Evolutionary conservation across 306 rosid species (phyloP), one percentile per base, ranked within the genome.

Genomic region (Hippophae gyantsensis): DNA sequence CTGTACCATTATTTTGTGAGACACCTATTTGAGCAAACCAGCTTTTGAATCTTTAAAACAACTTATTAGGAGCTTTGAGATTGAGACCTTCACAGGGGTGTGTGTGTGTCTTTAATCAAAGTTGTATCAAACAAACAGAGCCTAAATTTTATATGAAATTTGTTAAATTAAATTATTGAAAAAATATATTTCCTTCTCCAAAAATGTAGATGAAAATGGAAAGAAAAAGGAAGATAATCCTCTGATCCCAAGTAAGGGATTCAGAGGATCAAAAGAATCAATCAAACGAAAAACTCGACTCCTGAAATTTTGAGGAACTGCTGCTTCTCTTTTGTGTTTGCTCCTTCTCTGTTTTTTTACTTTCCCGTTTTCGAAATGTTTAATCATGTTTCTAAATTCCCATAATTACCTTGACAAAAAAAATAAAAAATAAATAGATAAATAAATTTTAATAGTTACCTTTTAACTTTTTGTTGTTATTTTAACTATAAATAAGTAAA

Each of bases 231-330:
- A 56, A 23, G 67, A 43, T 58, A 86, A 78, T 69, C 68, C 95
- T 79, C 95, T 83, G 89, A 83, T 58, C 69, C 95, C 85, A 60
- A 12, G 2, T 49, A 51, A 63, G 80, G 86, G 86, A 83, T 66
- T 72, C 96, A 85, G 89, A 85, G 96, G 81, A 83, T 70, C 88
- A 68, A 63, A 32, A 32, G 38, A 32, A 32, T 32, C 4, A 32
- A 32, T 2, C 38, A 32, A 4, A 32, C 38, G 5, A 32, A 32
- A 32, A 32, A 32, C 0, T 32, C 38, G 4, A 32, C 38, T 32
- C 3, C 38, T 32, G 3, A 32, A 32, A 32, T 1, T 32, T 4
- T 32, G 4, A 32, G 3, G 5, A 32, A 32, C 38, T 55, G 14
- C 13, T 67, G 14, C 48, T 60, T 48, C 23, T 42, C 42, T 49